Evolutionary conservation across 2,329 filamentous ascomycete genomes (phyloP), one percentile per base, ranked within the genome.

Genomic region (Zarea fungicola): DNA sequence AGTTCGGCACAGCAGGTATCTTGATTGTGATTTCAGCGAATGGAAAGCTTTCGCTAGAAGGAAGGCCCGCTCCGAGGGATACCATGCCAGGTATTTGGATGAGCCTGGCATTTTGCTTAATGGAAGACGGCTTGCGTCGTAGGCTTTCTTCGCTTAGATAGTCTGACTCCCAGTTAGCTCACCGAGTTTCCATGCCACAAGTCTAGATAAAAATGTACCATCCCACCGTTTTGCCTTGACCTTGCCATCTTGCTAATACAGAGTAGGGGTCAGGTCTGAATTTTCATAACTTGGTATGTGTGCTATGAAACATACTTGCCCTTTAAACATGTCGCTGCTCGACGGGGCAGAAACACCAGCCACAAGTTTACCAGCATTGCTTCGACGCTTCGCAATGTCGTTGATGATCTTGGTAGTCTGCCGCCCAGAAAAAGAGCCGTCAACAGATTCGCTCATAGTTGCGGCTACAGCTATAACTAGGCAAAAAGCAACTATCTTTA

Each of bases 31-130:
- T 68, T 55, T 85, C 77, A 55, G 92, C 83, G 60, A 97, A 84
- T 14, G 93, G 93, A 62, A 99, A 99, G 68, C 95, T 89, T 64
- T 92, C 84, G 52, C 87, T 81, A 13, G 89, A 91, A 4, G 93
- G 93, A 16, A 99, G 50, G 4, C 93, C 93, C 44, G 93, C 93
- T 48, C 93, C 93, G 2, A 99, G 83, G 2, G 90, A 96, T 62
- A 99, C 93, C 51, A 96, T 70, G 14, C 87, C 90, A 1, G 90
- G 89, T 32, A 77, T 88, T 62, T 85, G 85, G 46, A 97, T 78
- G 63, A 84, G 85, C 49, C 78, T 80, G 37, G 91, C 91, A 5
- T 90, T 90, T 52, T 78, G 76, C 68, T 97, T 97, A 52, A 97
- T 73, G n/a, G 84, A 84, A 55, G 80, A 88, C 29, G 77, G 83